A percentile compares a stretch with the other conserved stretches of the same genome.
Evolutionary conservation across 2,329 filamentous ascomycete species (phyloP).

Genomic region (Penicillium brevicompactum): DNA sequence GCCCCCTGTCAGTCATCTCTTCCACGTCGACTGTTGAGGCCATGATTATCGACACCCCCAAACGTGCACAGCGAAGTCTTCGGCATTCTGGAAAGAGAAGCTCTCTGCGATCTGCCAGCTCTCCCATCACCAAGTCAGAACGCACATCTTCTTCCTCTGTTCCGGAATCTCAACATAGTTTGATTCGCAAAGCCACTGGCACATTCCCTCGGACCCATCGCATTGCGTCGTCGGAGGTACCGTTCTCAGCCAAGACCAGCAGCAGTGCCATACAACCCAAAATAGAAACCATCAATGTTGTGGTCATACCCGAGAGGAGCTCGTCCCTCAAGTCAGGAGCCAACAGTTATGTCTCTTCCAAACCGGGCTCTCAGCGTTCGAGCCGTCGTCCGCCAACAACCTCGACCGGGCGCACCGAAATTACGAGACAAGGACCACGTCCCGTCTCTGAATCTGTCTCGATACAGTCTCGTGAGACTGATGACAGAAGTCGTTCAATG

Average conservation of each 20-base stretch:
- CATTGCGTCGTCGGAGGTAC: conserved; percentile 47
- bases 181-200: conserved; percentile 54
- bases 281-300: conserved; percentile 48
- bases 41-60: conserved; percentile 55
- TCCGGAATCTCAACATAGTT: conserved; percentile 48
- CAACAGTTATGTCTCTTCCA: conserved; percentile 41
- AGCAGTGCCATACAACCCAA: conserved; percentile 32
- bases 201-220: conserved; percentile 51
- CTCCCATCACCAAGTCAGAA: conserved; percentile 46
- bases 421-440: conserved; percentile 36
- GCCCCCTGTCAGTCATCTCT: conserved; percentile 54
- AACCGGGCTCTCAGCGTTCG: conserved; percentile 41
- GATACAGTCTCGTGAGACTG: conserved; percentile 25
- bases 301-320: conserved; percentile 50
- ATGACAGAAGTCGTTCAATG: conserved; percentile 31
- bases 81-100: conserved; percentile 58
- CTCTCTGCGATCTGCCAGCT: conserved; percentile 53
- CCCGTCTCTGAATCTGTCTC: conserved; percentile 45
- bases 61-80: conserved; percentile 48
- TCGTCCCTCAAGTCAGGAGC: conserved; percentile 46
- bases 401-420: conserved; percentile 36
- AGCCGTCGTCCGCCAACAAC: conserved; percentile 39
- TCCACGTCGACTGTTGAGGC: conserved; percentile 59
- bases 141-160: conserved; percentile 49
- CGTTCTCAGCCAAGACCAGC: conserved; percentile 36